Conservation (phyloP, 176 grass and related monocot species). For the Cenchrus fungigraminus region DNA sequence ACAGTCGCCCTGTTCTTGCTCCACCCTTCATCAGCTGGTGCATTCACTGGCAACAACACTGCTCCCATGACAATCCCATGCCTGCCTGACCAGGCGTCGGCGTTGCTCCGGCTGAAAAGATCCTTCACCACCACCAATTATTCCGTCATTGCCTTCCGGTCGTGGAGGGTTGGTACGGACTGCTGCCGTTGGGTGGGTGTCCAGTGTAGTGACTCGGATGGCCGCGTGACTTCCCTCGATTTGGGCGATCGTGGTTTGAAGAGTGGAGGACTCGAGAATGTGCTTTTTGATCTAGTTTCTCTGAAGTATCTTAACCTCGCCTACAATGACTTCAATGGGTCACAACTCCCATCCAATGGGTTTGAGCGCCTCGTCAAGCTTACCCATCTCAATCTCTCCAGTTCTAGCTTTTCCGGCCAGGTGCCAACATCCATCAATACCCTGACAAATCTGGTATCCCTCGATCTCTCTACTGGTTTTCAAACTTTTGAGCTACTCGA, state of each 20-base stretch:
- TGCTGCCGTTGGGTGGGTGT: background rate
- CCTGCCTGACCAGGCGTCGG: background rate
- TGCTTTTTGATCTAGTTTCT: constrained; percentile 43
- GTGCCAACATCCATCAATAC: too few species aligned
- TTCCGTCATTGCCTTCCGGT: background rate
- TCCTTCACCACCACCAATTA: background rate
- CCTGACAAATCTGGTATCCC: too few species aligned
- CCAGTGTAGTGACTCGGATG: constrained; percentile 15
- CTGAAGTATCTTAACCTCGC: constrained; percentile 44
- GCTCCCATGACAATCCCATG: background rate
- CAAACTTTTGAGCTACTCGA: too few species aligned
- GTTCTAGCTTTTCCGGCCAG: constrained; percentile 26
- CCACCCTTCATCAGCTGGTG: background rate
- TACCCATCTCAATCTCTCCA: constrained; percentile 52
- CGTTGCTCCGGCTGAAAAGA: background rate
- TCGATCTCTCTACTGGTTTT: too few species aligned
- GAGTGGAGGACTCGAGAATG: background rate
- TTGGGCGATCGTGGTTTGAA: background rate
- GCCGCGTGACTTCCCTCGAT: constrained; percentile 43
- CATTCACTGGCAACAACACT: background rate
- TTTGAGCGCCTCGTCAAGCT: constrained; percentile 43
- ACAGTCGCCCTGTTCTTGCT: background rate
- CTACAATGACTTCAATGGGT: constrained; percentile 31
- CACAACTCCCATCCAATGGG: constrained; percentile 10
- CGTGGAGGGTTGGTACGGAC: background rate